A percentile compares a stretch with the other conserved stretches of the same genome.
These are phyloP conservation scores for Eustoma russellianum DNA, from an alignment of 257 asterid species.

Conservation along the genomic window DNA sequence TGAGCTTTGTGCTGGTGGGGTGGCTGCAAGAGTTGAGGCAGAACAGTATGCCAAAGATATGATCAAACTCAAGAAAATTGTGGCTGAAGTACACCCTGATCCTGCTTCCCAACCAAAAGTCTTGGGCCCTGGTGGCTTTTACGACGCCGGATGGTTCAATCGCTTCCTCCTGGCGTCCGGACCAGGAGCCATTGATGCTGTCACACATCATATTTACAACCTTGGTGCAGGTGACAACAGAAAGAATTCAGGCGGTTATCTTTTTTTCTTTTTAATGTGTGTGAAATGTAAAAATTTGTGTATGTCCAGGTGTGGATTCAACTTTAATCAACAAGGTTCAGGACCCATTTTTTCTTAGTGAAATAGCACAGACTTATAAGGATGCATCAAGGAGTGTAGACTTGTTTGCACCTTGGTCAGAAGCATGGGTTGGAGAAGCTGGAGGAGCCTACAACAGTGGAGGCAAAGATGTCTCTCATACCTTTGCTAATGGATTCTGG, in stretches of 20 bases:
- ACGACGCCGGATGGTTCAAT: constrained; percentile 51
- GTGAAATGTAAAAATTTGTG: background rate
- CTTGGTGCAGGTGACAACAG: constrained; percentile 55
- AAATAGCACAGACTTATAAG: constrained; percentile 34
- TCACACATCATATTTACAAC: constrained; percentile 77
- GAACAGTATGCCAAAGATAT: constrained; percentile 65
- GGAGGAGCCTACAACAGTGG: constrained; percentile 94
- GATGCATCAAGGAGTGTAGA: constrained; percentile 27
- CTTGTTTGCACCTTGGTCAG: constrained; percentile 46
- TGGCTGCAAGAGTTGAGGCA: constrained; percentile 43
- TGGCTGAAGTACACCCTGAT: constrained; percentile 34
- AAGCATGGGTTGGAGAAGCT: constrained; percentile 85
- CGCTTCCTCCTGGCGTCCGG: constrained; percentile 41
- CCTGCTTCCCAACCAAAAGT: constrained; percentile 37
- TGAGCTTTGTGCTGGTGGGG: constrained; percentile 64
- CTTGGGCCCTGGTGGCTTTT: constrained; percentile 78
- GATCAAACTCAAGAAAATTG: constrained; percentile 34
- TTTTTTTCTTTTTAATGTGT: background rate
- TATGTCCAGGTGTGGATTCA: constrained; percentile 42
- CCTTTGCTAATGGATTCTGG: constrained; percentile 83
- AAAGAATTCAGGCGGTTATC: background rate
- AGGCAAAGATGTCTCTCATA: constrained; percentile 59
- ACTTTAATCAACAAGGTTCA: constrained; percentile 49
- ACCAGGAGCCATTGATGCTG: constrained; percentile 54
- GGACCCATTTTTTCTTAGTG: constrained; percentile 51